Evolutionary conservation across 2,329 filamentous ascomycete genomes (phyloP), one percentile per base, ranked within the genome.

Genomic region (Niveomyces coronatus): DNA sequence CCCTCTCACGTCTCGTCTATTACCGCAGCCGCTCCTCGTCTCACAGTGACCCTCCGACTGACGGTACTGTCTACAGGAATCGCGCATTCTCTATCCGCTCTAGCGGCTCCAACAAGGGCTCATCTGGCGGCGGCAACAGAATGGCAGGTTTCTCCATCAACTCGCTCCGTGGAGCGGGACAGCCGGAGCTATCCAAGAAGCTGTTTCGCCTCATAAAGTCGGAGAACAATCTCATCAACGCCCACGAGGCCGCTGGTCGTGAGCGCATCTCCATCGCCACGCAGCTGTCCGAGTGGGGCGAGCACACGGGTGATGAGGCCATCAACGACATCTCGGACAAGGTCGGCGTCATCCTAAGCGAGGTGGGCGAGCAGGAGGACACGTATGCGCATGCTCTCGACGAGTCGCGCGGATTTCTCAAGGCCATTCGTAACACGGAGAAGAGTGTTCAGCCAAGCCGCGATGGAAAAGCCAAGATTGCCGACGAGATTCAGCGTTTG

Each of bases 231-330:
- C 79, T 88, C 24, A 87, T 96, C 52, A 70, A 74, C 35, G 82
- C 85, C 34, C 82, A 95, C 64, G 86, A 94, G 64, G 67, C 76
- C 6, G 91, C 89, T 6, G 85, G 80, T 34, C 82, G 82, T 43
- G 89, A 95, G 66, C 84, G 87, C 41, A 65, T 85, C 44, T 76
- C 78, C 35, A 87, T 96, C 53, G 91, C 88, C 13, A 78, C 79
- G 9, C 89, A 96, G 65, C 76, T 98, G 31, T 94, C 86, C 7
- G 88, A 96, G 49, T 98, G 91, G 91, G 91, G 91, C 41, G 88
- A 96, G 64, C 76, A 84, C 43, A 95, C 88, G 2, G 75, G 77
- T 37, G 91, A 98, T 53, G 86, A 94, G 44, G 77, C 79, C 36
- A 71, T 96, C 52, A 86, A 78, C 37, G 91, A 96, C 56, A 75